Evolutionary conservation across 768 basidiomycete species (phyloP).

Genomic region (Rhodosporidiobolus odoratus): DNA sequence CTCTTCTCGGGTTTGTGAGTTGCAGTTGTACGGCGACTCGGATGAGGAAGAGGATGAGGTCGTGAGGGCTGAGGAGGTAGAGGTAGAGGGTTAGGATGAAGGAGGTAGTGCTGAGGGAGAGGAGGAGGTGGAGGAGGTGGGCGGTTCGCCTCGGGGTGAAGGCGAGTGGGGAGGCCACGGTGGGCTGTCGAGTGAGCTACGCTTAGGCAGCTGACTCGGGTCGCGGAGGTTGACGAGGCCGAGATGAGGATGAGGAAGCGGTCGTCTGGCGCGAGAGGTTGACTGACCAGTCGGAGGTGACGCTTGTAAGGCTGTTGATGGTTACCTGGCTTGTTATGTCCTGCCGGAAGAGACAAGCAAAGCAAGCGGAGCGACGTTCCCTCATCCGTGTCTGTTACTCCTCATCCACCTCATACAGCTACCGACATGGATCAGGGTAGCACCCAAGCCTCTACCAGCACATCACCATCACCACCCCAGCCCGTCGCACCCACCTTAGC

Average conservation of each 20-base stretch:
- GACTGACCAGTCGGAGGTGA: too few species aligned
- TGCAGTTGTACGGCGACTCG: constrained; percentile 13
- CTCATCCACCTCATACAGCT: too few species aligned
- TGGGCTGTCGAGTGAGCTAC: not conserved
- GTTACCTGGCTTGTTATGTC: too few species aligned
- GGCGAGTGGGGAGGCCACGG: not conserved
- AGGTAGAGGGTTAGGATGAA: constrained; percentile 8
- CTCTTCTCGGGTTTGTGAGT: constrained; percentile 12
- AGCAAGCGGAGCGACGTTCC: too few species aligned
- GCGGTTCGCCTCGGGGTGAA: not conserved
- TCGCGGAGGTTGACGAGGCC: not conserved
- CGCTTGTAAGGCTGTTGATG: too few species aligned
- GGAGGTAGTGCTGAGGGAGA: constrained; percentile 8
- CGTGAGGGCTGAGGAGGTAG: constrained; percentile 15
- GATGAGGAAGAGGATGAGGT: constrained; percentile 6
- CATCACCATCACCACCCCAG: too few species aligned
- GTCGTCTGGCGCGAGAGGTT: too few species aligned
- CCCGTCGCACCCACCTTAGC: too few species aligned
- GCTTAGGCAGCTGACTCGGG: not conserved
- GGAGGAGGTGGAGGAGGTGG: constrained; percentile 16
- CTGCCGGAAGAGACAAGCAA: too few species aligned
- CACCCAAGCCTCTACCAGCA: too few species aligned
- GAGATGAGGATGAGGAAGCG: not conserved
- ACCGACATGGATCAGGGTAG: too few species aligned
- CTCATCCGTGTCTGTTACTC: too few species aligned